Evolutionary conservation across 2,329 filamentous ascomycete species (phyloP), one percentile per base, ranked within the genome.

Genomic region (Penicillium sp.): DNA sequence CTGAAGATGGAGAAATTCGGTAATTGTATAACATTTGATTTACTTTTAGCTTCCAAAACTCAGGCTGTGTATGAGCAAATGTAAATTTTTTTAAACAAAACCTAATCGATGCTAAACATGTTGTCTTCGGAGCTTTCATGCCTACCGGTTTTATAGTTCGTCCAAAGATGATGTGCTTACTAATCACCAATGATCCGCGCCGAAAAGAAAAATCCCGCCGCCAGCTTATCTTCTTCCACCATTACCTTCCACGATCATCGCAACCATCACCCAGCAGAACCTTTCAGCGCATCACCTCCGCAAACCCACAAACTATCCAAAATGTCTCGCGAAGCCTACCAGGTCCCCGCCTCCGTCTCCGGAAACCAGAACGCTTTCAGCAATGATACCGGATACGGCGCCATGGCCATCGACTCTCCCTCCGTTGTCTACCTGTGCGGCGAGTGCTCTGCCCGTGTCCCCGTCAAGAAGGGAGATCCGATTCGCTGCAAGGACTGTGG

Each of bases 401-500:
- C 79, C 58, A 75, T 72, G 62, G 69, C 73, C 55, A 63, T 71
- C 63, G 79, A 81, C 58, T 83, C 83, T 49, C 81, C 85, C 62
- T 77, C 81, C 48, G 89, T 89, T 75, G 81, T 83, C 65, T 92
- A 91, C 75, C 80, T 87, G 67, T 96, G 91, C 80, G 92, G 91
- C 72, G 91, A 96, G 78, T 96, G 92, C 81, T 91, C 90, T 58
- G 82, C 85, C 61, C 88, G 90, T 67, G 90, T 93, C 45, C 82
- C 85, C 19, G 80, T 96, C 67, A 89, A 89, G 76, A 85, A 88
- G 65, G 88, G 87, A 61, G 91, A 95, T 69, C 87, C 89, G 33
- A 93, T 96, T 66, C 84, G 91, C 27, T 96, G 92, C 83, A 90
- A 91, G 76, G 90, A 93, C 78, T 99, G 95, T 76, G 95, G 95